Evolutionary conservation across 2,329 filamentous ascomycete genomes (phyloP).

Genomic region (Coniochaeta hoffmannii): DNA sequence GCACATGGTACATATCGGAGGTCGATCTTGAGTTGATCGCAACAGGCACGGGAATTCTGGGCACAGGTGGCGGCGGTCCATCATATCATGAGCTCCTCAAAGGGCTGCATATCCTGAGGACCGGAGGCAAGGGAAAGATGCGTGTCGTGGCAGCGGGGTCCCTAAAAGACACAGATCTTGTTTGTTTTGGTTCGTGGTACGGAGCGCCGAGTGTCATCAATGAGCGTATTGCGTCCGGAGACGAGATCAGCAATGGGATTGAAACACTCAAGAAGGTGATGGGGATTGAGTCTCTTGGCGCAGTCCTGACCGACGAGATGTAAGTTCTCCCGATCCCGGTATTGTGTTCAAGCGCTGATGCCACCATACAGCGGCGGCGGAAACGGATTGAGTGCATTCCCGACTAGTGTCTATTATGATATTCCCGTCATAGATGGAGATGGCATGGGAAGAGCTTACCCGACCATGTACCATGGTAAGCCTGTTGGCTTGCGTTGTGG

Average conservation of each 20-base stretch:
- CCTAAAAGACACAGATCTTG: constrained; percentile 27
- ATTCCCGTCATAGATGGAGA: constrained; percentile 29
- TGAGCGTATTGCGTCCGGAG: constrained; percentile 27
- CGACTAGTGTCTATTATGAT: constrained; percentile 24
- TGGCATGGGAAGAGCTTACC: constrained; percentile 30
- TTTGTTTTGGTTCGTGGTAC: constrained; percentile 37
- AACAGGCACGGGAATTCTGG: not conserved
- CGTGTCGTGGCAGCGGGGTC: constrained; percentile 29
- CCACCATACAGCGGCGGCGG: constrained; percentile 23
- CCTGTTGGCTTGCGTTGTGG: not conserved
- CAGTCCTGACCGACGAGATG: constrained; percentile 29
- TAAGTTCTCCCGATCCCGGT: constrained; percentile 12
- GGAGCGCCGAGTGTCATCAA: constrained; percentile 34
- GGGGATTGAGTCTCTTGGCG: constrained; percentile 23
- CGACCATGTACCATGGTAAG: constrained; percentile 27
- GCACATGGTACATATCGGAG: constrained; percentile 2
- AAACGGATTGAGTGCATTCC: constrained; percentile 28
- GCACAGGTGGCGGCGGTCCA: constrained; percentile 2
- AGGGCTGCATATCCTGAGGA: constrained; percentile 28
- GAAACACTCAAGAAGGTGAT: constrained; percentile 25
- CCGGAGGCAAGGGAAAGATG: constrained; percentile 25
- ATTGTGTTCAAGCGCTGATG: not conserved
- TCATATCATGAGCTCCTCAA: constrained; percentile 31
- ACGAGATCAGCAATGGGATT: constrained; percentile 28
- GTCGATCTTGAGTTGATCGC: constrained; percentile 2